Base-by-base conservation (phyloP, 345 rosid genomes). In the Populus ilicifolia region DNA sequence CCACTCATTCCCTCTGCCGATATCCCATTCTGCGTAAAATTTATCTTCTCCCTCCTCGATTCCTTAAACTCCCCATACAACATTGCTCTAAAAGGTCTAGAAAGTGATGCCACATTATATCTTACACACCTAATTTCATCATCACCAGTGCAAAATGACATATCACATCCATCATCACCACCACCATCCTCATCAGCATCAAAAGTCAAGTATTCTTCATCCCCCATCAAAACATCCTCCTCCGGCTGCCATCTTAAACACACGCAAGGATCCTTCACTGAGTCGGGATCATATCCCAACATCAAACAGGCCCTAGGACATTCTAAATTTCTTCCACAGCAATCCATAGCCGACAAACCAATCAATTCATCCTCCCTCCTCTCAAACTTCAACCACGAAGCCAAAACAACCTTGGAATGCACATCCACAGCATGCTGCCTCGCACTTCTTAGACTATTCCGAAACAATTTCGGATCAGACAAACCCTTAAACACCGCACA, bases 341-440 rank as follows among this genome's bases (percentile, higher is more conserved):
- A 96, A 82, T 90, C 94, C 97, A 96, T 89, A 17, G 97, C 84
- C 6, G 85, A 85, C 0, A 88, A 85, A 30, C 97, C 99, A 46
- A 88, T 82, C 3, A 94, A 89, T 78, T 94, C 98, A 76, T 96
- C 94, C 46, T 96, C 98, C 70, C 99, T 90, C 90, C 99, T 89
- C 89, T 96, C 99, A 56, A 48, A 96, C 66, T 97, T 81, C 63
- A 96, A 85, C 97, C 99, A 96, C 3, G 99, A 86, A 0, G 94
- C 94, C 29, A 96, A 73, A 6, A 96, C 96, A n/a, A 96, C 84
- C 80, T 96, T 96, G 25, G 89, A 64, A 77, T 94, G 97, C 64
- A 91, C 94, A 41, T 92, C 99, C 1, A 86, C 85, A 0, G 98
- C 90, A 52, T 92, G 98, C 67, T 92, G 91, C 72, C 98, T 88